Percentiles rank a stretch among this genome's conserved stretches.
Conservation (phyloP, 202 grass and related monocot genomes). For the Panicum virgatum region DNA sequence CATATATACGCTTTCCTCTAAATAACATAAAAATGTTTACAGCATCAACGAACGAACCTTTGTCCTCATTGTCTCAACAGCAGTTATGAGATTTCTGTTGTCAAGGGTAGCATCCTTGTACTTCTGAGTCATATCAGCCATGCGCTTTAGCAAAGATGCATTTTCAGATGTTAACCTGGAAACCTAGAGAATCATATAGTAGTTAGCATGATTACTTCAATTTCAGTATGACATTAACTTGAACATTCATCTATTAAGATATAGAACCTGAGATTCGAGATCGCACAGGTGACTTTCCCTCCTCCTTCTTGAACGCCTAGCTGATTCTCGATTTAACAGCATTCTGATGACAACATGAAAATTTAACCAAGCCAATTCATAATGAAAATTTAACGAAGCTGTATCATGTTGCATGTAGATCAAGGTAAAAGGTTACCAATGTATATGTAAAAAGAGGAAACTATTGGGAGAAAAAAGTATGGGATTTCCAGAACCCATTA, state of each 20-base stretch:
- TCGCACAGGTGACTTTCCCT: slow-evolving; percentile 75
- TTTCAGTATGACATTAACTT: slow-evolving; percentile 3
- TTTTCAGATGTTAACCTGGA: no score
- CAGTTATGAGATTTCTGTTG: slow-evolving; percentile 61
- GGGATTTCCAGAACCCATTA: not conserved
- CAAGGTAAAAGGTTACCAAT: not conserved
- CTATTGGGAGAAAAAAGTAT: not conserved
- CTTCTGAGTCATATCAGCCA: slow-evolving; percentile 67
- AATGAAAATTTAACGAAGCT: no score
- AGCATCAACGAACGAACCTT: slow-evolving; percentile 48
- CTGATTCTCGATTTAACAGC: slow-evolving; percentile 90
- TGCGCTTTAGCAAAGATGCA: slow-evolving; percentile 62
- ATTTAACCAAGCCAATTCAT: slow-evolving; percentile 4
- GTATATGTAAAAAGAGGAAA: no score
- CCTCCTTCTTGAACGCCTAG: slow-evolving; percentile 77
- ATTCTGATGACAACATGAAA: slow-evolving; percentile 49
- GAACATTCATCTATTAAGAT: slow-evolving; percentile 15
- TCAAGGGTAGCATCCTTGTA: slow-evolving; percentile 69
- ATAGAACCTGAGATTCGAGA: slow-evolving; percentile 70
- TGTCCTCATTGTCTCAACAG: slow-evolving; percentile 63
- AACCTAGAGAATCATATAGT: slow-evolving; percentile 35
- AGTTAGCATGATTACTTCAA: slow-evolving; percentile 28
- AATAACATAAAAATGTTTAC: no score
- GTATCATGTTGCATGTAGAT: not conserved
- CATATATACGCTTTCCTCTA: no score